Percentiles rank a stretch among this genome's conserved stretches.
These are phyloP conservation scores for Blastomyces emzantsi DNA, from an alignment of 2,329 filamentous ascomycete species.

Conservation along the genomic window DNA sequence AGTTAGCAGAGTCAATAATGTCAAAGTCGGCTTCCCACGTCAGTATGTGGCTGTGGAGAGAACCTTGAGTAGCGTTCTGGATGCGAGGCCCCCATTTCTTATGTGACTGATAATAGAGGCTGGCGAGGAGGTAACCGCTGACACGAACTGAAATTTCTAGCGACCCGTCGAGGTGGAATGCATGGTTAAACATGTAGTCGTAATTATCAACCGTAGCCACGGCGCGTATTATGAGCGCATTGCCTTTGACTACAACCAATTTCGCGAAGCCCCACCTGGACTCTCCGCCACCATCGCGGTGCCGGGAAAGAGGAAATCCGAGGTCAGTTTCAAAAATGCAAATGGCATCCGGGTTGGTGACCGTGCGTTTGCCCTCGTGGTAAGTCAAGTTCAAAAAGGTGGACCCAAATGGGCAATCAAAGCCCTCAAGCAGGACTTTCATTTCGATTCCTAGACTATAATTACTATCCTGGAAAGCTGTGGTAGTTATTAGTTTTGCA, in stretches of 20 bases:
- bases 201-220: constrained; percentile 39
- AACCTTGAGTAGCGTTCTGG: constrained; percentile 41
- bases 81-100: constrained; percentile 44
- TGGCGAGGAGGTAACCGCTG: constrained; percentile 46
- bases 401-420: constrained; percentile 23
- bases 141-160: constrained; percentile 38
- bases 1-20: constrained; percentile 35
- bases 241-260: constrained; percentile 36
- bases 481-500: not conserved
- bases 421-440: constrained; percentile 20
- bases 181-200: constrained; percentile 38
- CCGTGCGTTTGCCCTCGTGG: constrained; percentile 19
- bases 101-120: constrained; percentile 38
- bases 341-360: constrained; percentile 40
- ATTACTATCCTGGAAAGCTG: constrained; percentile 26
- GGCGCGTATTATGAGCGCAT: constrained; percentile 30
- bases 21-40: constrained; percentile 50
- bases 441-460: constrained; percentile 24
- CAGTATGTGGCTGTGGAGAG: constrained; percentile 49
- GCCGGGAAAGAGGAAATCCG: constrained; percentile 44
- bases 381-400: constrained; percentile 22
- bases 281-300: constrained; percentile 37
- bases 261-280: constrained; percentile 16
- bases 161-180: constrained; percentile 42
- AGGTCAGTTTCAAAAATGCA: constrained; percentile 49